Base-by-base conservation (phyloP, 2,329 filamentous ascomycete genomes). In the Hypoxylon sp. region DNA sequence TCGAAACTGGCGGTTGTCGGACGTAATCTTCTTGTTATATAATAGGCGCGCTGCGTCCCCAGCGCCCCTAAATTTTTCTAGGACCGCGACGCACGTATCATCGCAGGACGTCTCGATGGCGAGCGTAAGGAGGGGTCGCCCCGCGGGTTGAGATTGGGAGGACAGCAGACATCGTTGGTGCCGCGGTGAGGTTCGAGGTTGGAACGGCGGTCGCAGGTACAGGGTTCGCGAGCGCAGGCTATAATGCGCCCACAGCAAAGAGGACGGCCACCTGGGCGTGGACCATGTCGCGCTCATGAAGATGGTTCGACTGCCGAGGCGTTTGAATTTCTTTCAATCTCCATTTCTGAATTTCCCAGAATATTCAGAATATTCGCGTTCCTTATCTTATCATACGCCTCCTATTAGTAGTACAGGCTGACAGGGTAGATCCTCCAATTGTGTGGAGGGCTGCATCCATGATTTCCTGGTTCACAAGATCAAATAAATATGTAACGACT, bases 21-120 rank as follows among this genome's bases (percentile, higher is more conserved):
- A 91, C 0, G 93, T 96, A 66, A 94, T 79, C 71, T 92, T 95
- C 71, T 90, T 84, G 75, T 97, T 89, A 80, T 93, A 96, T 70
- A 91, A 87, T 2, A 97, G 83, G 5, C 79, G 81, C 8, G 90
- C 87, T 48, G 76, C 57, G 54, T 70, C 72, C 7, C 46, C 52
- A 6, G 41, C 24, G 2, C 58, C 13, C 52, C 68, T 66, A 28
- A 77, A 71, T 70, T 88, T 89, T 56, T 91, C 87, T 39, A 97
- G 83, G 49, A 98, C 79, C 28, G 94, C 91, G 19, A 97, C 93
- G 60, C 91, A 94, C 0, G 94, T 97, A 80, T 98, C 94, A 79
- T 98, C 94, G 83, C 94, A 95, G 2, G 91, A 93, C 8, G 90
- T 91, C 76, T 95, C 92, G 73, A 95, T 93, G 54, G 91, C 91